phyloP scores from a whole-genome alignment of 129 eudicot genomes.

The Rutidosis leptorrhynchoides region DNA sequence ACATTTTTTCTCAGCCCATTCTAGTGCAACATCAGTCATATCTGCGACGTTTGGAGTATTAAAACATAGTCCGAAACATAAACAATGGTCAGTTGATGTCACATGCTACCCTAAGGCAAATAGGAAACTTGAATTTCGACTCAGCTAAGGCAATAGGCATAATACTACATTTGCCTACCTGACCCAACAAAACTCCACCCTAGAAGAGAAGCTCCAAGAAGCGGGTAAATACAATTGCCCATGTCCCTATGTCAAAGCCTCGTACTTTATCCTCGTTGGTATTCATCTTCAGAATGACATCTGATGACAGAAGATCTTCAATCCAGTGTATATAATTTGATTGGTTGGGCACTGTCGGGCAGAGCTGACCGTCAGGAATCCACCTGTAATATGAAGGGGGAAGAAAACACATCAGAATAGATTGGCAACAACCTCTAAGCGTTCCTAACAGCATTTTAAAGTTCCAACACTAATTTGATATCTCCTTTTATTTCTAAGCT shows the following conservation, averaged over 20 bases:
- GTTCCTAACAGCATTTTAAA: neutral
- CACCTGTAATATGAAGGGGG: conserved; percentile 58
- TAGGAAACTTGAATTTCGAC: no score
- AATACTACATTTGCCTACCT: conserved; percentile 34
- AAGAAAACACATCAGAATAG: no score
- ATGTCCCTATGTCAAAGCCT: conserved; percentile 94
- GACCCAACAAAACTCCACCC: conserved; percentile 96
- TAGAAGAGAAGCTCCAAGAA: conserved; percentile 89
- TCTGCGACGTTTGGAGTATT: no score
- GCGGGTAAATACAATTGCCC: conserved; percentile 98
- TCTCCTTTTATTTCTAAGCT: no score
- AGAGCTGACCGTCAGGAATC: conserved; percentile 98
- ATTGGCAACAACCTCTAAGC: no score
- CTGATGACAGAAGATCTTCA: conserved; percentile 81
- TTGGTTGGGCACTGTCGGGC: conserved; percentile 97
- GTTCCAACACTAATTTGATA: neutral
- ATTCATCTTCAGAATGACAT: conserved; percentile 42
- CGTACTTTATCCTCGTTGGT: conserved; percentile 35
- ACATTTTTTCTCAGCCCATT: conserved; percentile 86
- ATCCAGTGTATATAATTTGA: conserved; percentile 93
- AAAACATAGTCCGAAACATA: conserved; percentile 1
- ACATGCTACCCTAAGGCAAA: no score
- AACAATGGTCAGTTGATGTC: no score
- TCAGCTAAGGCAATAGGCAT: neutral
- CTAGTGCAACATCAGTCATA: conserved; percentile 82